A percentile compares a stretch with the other conserved stretches of the same genome.
Conservation (phyloP, 2,329 filamentous ascomycete species). For the Juglanconis sp. region DNA sequence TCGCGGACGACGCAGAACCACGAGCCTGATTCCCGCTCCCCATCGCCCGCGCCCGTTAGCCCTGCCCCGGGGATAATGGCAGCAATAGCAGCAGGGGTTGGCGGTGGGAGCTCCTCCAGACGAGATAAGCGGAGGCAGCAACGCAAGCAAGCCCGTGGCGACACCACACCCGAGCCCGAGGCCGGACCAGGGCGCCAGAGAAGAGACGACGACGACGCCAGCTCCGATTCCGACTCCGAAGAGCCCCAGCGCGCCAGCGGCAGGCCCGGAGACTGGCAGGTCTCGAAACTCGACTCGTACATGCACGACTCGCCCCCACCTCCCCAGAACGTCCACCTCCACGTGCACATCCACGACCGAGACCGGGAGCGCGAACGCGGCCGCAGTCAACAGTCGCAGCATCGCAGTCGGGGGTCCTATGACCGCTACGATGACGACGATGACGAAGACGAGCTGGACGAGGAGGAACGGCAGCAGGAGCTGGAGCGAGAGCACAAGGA, state of each 20-base stretch:
- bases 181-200: background rate
- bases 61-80: background rate
- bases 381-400: background rate
- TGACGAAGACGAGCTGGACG: conserved; percentile 7
- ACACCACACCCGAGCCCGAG: background rate
- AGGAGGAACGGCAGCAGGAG: conserved; percentile 12
- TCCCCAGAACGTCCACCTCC: conserved; percentile 9
- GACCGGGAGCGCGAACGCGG: background rate
- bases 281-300: background rate
- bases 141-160: conserved; percentile 1
- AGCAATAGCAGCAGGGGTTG: background rate
- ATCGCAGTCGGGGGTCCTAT: background rate
- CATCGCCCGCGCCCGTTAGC: background rate
- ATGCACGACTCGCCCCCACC: background rate
- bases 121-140: background rate
- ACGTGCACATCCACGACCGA: conserved; percentile 4
- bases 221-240: background rate
- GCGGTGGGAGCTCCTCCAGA: background rate
- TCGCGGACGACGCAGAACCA: background rate
- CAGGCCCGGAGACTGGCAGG: background rate
- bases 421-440: background rate
- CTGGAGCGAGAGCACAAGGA: conserved; percentile 2
- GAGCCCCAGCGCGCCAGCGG: background rate
- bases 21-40: background rate
- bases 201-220: background rate